Evolutionary conservation across 257 asterid genomes (phyloP), one percentile per base, ranked within the genome.

Genomic region (Lithospermum erythrorhizon): DNA sequence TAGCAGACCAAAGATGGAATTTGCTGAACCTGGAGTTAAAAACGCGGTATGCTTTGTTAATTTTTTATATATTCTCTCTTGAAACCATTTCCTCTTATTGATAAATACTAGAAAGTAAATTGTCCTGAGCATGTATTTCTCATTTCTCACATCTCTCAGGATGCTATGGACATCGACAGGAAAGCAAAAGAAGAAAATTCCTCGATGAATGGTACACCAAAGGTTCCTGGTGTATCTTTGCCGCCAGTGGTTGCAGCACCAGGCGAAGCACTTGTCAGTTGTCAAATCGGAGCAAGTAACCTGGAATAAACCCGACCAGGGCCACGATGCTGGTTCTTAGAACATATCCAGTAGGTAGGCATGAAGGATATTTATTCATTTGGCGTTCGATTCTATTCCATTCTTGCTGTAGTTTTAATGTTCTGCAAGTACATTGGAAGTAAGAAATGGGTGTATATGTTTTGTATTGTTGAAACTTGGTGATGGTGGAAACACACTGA

Each of bases 1-100:
- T 51, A 35, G 71, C 49, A 66, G 73, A 72, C 79, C 70, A 55
- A 87, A 83, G 81, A 87, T 74, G 20, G 96, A 85, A 65, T 70
- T 77, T 47, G 58, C 71, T 47, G 98, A 83, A 68, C 79, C 88
- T 54, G 98, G 79, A 76, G 73, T 80, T 53, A 85, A 78, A 71
- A 77, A 74, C 65, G 55, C 41, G 94, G 96, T 90, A 85, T 62
- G 54, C n/a, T 29, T 18, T 64, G 19, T 49, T 53, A 17, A n/a
- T 23, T 23, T 37, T 27, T 18, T 52, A 18, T 52, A 19, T 30
- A 49, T 51, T 48, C 22, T 23, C 66, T 47, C 24, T 14, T 4
- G 18, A 23, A 56, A 20, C 15, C 15, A 53, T 8, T 53, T 21
- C 56, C 11, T 53, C 56, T 2, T 53, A 19, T 53, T n/a, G 2